Percentiles rank a stretch among this genome's conserved stretches.
phyloP scores from a whole-genome alignment of 768 basidiomycete genomes.

The Termitomyces sp. region DNA sequence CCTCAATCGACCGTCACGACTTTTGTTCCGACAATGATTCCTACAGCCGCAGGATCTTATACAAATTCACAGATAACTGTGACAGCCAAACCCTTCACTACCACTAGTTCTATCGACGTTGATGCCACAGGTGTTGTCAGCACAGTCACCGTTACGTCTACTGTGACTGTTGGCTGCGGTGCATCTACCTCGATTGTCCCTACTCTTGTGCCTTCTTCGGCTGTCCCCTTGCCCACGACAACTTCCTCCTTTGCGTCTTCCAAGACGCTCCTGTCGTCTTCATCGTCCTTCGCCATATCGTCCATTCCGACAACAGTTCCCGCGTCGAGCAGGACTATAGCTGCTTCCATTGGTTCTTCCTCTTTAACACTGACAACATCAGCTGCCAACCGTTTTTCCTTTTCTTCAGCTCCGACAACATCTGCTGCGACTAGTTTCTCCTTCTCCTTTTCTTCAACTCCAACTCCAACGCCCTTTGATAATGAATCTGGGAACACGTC shows the following conservation, averaged over 20 bases:
- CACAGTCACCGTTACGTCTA: constrained; percentile 29
- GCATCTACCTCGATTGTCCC: constrained; percentile 6
- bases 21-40: background rate
- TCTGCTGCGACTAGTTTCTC: constrained; percentile 3
- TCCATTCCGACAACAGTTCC: background rate
- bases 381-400: background rate
- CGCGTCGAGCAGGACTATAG: constrained; percentile 3
- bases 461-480: constrained; percentile 9
- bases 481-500: constrained; percentile 6
- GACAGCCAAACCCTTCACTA: background rate
- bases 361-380: background rate
- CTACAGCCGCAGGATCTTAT: background rate
- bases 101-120: background rate
- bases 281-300: background rate
- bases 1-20: background rate
- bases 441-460: constrained; percentile 1
- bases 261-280: background rate
- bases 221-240: background rate
- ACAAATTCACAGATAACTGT: background rate
- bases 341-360: background rate
- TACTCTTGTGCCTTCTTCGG: constrained; percentile 3
- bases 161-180: constrained; percentile 21
- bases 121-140: constrained; percentile 18
- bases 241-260: background rate
- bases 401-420: background rate